Percentiles rank a stretch among this genome's conserved stretches.
phyloP scores from a whole-genome alignment of 2,329 filamentous ascomycete genomes.

The Claviceps monticola region DNA sequence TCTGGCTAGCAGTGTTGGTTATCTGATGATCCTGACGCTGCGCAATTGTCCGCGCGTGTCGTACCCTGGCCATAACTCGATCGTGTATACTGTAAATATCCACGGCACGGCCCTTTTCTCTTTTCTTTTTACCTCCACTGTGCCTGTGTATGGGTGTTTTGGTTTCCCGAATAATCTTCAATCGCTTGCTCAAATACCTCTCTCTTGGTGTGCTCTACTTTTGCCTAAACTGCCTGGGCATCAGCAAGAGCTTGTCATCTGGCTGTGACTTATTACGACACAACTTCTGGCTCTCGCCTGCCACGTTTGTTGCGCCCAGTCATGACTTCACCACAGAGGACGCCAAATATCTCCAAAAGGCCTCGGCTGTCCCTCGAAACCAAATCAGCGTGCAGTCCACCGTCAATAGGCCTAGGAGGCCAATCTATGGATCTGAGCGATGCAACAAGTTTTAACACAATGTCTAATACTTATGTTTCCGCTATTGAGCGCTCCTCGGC shows the following conservation, averaged over 20 bases:
- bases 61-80: not conserved
- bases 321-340: constrained; percentile 13
- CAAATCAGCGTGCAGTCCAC: constrained; percentile 27
- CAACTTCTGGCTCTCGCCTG: not conserved
- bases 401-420: constrained; percentile 20
- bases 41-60: not conserved
- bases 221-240: not conserved
- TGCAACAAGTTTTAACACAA: constrained; percentile 50
- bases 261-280: not conserved
- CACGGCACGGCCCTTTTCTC: not conserved
- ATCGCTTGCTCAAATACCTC: not conserved
- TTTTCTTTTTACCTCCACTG: not conserved
- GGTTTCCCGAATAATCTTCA: not conserved
- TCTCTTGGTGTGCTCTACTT: not conserved
- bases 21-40: not conserved
- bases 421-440: constrained; percentile 37
- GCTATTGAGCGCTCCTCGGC: constrained; percentile 47
- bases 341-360: constrained; percentile 23
- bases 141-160: not conserved
- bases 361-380: constrained; percentile 45
- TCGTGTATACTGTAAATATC: not conserved
- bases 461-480: constrained; percentile 50
- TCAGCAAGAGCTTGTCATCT: not conserved
- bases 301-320: not conserved
- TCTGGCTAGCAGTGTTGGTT: not conserved